phyloP scores from a whole-genome alignment of 2,329 filamentous ascomycete genomes.

The Penicillium sp. region DNA sequence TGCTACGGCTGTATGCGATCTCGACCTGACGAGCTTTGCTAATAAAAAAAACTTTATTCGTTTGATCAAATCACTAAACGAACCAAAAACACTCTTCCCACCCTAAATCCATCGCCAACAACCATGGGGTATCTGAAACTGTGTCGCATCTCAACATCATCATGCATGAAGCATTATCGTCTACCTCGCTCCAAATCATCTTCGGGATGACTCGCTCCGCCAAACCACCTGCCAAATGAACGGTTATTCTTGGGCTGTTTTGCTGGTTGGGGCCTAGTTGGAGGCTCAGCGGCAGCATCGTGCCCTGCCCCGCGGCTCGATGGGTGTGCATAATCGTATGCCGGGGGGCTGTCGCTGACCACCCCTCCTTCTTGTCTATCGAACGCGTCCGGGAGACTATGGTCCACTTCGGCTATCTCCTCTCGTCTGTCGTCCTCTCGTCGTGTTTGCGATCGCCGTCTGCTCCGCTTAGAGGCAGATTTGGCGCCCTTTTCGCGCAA shows the following conservation, averaged over 20 bases:
- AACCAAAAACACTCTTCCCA: conserved; percentile 4
- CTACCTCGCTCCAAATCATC: conserved; percentile 32
- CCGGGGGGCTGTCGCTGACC: conserved; percentile 26
- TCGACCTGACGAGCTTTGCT: conserved; percentile 30
- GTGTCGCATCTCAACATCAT: background rate
- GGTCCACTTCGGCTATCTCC: conserved; percentile 29
- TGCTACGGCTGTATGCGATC: conserved; percentile 51
- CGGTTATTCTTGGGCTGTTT: conserved; percentile 26
- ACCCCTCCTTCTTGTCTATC: conserved; percentile 36
- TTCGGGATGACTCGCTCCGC: conserved; percentile 27
- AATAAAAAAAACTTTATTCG: background rate
- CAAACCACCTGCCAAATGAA: conserved; percentile 32
- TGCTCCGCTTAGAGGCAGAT: conserved; percentile 28
- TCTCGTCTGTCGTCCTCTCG: conserved; percentile 17
- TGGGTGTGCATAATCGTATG: conserved; percentile 20
- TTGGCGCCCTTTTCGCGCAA: conserved; percentile 44
- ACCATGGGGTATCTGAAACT: conserved; percentile 13
- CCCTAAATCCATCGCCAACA: conserved; percentile 2
- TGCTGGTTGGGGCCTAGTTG: conserved; percentile 26
- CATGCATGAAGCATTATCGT: conserved; percentile 12
- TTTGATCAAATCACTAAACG: conserved; percentile 13
- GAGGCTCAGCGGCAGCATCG: conserved; percentile 3
- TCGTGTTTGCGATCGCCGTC: background rate
- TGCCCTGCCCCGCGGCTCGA: conserved; percentile 15
- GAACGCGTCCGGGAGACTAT: conserved; percentile 42